phyloP scores from a whole-genome alignment of 495 filamentous ascomycete species.

The Aspergillus cavernicola region DNA sequence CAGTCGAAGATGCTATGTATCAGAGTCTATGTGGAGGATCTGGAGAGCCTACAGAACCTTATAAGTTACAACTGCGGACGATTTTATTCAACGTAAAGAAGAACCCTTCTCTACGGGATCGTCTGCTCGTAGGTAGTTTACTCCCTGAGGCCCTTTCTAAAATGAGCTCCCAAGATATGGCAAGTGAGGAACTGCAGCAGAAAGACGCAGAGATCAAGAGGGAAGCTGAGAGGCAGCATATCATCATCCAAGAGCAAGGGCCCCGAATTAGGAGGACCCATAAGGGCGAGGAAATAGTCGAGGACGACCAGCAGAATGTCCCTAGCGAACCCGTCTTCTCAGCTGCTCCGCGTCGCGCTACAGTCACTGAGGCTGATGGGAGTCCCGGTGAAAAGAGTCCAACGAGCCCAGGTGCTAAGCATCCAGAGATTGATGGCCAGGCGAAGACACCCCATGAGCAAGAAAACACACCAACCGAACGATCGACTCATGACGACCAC shows the following conservation, averaged over 20 bases:
- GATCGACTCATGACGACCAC: slow-evolving; percentile 20
- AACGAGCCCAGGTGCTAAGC: slow-evolving; percentile 25
- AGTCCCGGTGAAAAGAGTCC: slow-evolving; percentile 35
- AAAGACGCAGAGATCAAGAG: slow-evolving; percentile 69
- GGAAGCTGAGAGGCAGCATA: slow-evolving; percentile 83
- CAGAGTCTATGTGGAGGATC: slow-evolving; percentile 48
- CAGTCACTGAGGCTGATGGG: slow-evolving; percentile 36
- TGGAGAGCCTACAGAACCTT: slow-evolving; percentile 49
- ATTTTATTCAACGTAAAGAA: slow-evolving; percentile 80
- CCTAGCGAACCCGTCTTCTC: slow-evolving; percentile 50
- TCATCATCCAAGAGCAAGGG: slow-evolving; percentile 75
- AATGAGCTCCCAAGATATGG: slow-evolving; percentile 87
- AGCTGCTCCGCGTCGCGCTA: slow-evolving; percentile 34
- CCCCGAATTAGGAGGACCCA: slow-evolving; percentile 87
- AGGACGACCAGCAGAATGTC: slow-evolving; percentile 53
- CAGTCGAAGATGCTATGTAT: slow-evolving; percentile 72
- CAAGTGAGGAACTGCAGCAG: slow-evolving; percentile 81
- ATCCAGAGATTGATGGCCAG: slow-evolving; percentile 21
- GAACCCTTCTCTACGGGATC: slow-evolving; percentile 73
- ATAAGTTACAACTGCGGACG: slow-evolving; percentile 56
- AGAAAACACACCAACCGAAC: slow-evolving; percentile 36
- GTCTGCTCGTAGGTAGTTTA: slow-evolving; percentile 66
- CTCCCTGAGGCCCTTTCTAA: slow-evolving; percentile 67
- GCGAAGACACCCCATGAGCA: slow-evolving; percentile 32
- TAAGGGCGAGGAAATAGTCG: slow-evolving; percentile 90